Evolutionary conservation across 2,329 filamentous ascomycete genomes (phyloP).

Genomic region (Fusarium sp.): DNA sequence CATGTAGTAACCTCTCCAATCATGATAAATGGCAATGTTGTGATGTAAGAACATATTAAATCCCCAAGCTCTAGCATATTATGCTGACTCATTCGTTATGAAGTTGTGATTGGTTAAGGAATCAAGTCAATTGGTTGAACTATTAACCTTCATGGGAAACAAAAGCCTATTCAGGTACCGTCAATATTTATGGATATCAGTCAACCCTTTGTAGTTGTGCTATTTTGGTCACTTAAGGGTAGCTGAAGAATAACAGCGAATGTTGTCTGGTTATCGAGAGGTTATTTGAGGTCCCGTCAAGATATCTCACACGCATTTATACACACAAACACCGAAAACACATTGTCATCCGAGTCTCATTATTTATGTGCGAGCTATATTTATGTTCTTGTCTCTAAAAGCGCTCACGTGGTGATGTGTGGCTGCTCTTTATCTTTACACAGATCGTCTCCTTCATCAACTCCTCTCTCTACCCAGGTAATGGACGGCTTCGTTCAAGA

Average conservation of each 20-base stretch:
- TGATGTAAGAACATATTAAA: slow-evolving; percentile 14
- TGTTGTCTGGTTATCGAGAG: too few species aligned
- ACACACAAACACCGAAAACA: background rate
- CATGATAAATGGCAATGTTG: slow-evolving; percentile 5
- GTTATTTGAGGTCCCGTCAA: too few species aligned
- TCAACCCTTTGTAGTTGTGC: too few species aligned
- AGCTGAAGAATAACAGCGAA: too few species aligned
- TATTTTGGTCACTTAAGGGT: too few species aligned
- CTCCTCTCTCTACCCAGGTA: slow-evolving; percentile 13
- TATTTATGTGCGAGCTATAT: background rate
- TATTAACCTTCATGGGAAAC: background rate
- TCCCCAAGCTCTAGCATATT: slow-evolving; percentile 1
- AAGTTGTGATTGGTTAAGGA: slow-evolving; percentile 6
- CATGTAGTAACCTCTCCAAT: background rate
- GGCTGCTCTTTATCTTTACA: slow-evolving; percentile 12
- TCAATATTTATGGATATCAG: too few species aligned
- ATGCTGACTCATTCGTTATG: slow-evolving; percentile 29
- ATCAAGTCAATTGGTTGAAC: background rate
- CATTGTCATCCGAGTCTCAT: background rate
- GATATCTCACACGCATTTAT: too few species aligned
- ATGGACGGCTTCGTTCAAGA: slow-evolving; percentile 4
- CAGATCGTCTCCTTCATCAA: slow-evolving; percentile 1
- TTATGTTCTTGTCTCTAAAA: background rate
- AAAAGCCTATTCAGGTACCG: too few species aligned
- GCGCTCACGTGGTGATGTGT: slow-evolving; percentile 1